Conservation (phyloP, 2,329 filamentous ascomycete species). For the Mycogone perniciosa region DNA sequence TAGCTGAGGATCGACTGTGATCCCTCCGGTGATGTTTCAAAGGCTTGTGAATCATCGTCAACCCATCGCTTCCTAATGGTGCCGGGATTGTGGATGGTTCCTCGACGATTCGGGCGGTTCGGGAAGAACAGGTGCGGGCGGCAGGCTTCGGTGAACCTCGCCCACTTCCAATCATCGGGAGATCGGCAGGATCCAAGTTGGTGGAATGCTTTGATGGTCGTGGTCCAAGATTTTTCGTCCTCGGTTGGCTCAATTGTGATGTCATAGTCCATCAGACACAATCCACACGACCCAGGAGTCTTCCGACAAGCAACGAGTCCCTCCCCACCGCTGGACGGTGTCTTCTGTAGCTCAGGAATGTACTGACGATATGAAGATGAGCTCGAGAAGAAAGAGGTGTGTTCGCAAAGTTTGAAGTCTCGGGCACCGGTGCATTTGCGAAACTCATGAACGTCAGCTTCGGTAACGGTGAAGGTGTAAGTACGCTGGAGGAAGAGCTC, state of each 20-base stretch:
- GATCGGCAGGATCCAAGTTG: constrained; percentile 19
- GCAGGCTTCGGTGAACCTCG: constrained; percentile 19
- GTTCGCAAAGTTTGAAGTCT: constrained; percentile 20
- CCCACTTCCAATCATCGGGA: constrained; percentile 21
- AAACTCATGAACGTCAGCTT: constrained; percentile 9
- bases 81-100: constrained; percentile 14
- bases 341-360: constrained; percentile 16
- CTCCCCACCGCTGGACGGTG: constrained; percentile 4
- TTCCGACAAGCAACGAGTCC: constrained; percentile 14
- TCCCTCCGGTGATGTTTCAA: background rate
- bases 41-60: constrained; percentile 7
- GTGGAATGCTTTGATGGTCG: constrained; percentile 17
- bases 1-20: background rate
- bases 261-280: constrained; percentile 22
- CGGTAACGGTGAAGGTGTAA: constrained; percentile 14
- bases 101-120: constrained; percentile 18
- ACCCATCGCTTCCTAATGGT: constrained; percentile 15
- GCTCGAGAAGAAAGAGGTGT: constrained; percentile 17
- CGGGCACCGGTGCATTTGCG: constrained; percentile 14
- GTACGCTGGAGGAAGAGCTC: constrained; percentile 18
- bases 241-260: constrained; percentile 13
- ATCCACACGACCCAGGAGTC: constrained; percentile 17
- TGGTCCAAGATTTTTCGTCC: constrained; percentile 7
- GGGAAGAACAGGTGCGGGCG: constrained; percentile 18
- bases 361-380: constrained; percentile 16